phyloP scores from a whole-genome alignment of 352 stramenopile species.

The Thalassiosira livingstoniorum region DNA sequence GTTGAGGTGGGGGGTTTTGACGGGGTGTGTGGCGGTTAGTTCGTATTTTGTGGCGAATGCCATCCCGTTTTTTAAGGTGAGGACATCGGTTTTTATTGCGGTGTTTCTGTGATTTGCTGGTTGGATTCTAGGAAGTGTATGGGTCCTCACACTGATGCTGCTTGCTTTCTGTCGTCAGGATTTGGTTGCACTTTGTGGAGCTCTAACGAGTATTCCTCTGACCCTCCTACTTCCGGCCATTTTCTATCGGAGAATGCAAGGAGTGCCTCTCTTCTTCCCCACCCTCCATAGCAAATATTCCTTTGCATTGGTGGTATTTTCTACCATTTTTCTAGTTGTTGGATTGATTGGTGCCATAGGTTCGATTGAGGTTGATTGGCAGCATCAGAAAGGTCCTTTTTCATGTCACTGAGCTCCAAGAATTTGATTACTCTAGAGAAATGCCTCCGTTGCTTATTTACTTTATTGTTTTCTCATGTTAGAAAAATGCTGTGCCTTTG shows the following conservation, averaged over 20 bases:
- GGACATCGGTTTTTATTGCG: neutral
- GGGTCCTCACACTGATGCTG: too few species aligned
- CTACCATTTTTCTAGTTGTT: conserved; percentile 65
- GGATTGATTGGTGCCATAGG: conserved; percentile 67
- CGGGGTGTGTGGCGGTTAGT: conserved; percentile 48
- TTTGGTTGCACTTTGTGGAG: conserved; percentile 76
- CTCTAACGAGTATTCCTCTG: conserved; percentile 63
- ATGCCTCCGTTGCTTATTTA: too few species aligned
- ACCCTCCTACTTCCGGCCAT: conserved; percentile 49
- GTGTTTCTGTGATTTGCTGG: neutral
- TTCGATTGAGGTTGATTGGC: conserved; percentile 74
- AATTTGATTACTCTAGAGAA: too few species aligned
- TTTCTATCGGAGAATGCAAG: conserved; percentile 61
- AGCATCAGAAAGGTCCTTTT: conserved; percentile 61
- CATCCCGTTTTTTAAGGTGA: conserved; percentile 82
- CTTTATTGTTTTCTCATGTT: too few species aligned
- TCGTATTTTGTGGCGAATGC: conserved; percentile 79
- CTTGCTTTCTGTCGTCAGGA: conserved; percentile 42
- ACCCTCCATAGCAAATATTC: conserved; percentile 39
- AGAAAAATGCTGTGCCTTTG: too few species aligned
- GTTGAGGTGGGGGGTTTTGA: conserved; percentile 73
- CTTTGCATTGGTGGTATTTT: conserved; percentile 66
- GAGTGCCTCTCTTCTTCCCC: conserved; percentile 47
- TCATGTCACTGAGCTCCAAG: conserved; percentile 66
- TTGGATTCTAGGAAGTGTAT: neutral